Base-by-base conservation (phyloP, 129 eudicot species). In the Oenanthe sinensis region DNA sequence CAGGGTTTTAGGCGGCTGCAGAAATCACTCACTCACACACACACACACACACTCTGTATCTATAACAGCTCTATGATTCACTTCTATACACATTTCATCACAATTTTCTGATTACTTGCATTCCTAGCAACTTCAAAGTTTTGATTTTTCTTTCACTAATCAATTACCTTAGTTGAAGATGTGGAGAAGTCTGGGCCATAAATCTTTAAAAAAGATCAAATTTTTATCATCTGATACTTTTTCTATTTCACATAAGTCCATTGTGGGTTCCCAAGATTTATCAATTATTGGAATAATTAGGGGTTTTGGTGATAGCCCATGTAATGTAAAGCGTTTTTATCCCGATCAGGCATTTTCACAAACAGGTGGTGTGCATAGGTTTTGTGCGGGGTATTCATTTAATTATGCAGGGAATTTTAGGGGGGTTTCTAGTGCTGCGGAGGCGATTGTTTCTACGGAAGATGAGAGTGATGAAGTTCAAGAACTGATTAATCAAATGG, bases 381-480 rank as follows among this genome's bases (percentile, higher is more conserved):
- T 70, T 40, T 75, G 48, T 46, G 75, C 62, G 28, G 42, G 50
- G 43, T 37, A 40, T 80, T 87, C 60, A n/a, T 71, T 44, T 48
- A 79, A 70, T 68, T 75, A 33, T 37, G 78, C 28, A 46, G 84
- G 81, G 46, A 43, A 6, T 75, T 17, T 40, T 4, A 87, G 77
- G 74, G 86, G 88, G 70, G 87, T 79, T 55, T 91, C 87, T 3
- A 83, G 84, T 76, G 94, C 87, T 3, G 97, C 97, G 2, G 91
- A 91, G 81, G 97, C 93, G 71, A 75, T 91, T 74, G 83, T 60
- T 26, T 86, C 92, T 6, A 83, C 97, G 0, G 91, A 91, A 42
- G 97, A 85, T 78, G 97, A 91, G 67, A 88, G 79, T 63, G 98
- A 95, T 44, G 98, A 90, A 78, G 49, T 90, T 62, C 88, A 89